Conservation (phyloP, 805 yeast species). For the Candida sithepensis region DNA sequence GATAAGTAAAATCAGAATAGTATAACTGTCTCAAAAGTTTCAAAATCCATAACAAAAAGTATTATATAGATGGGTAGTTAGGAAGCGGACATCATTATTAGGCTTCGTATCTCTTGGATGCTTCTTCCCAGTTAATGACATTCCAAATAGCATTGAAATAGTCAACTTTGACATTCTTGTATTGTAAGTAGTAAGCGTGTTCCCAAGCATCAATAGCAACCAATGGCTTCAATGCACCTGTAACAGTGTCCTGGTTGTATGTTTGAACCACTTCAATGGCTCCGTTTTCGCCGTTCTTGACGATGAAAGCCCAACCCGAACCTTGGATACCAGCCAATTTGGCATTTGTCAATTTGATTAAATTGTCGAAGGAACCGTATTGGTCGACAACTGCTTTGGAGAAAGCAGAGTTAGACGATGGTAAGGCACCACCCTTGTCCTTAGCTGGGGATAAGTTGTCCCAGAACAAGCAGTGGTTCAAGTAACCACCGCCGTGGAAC, state of each 20-base stretch:
- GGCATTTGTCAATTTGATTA: slow-evolving; percentile 60
- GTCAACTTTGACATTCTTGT: slow-evolving; percentile 86
- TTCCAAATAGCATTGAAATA: slow-evolving; percentile 94
- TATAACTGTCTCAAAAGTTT: too few species aligned
- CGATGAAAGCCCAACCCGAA: slow-evolving; percentile 93
- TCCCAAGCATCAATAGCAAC: slow-evolving; percentile 96
- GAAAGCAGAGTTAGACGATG: slow-evolving; percentile 52
- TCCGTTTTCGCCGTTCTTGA: slow-evolving; percentile 72
- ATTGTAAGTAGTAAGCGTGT: slow-evolving; percentile 92
- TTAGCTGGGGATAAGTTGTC: slow-evolving; percentile 75
- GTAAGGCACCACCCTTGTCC: slow-evolving; percentile 72
- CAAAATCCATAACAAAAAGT: too few species aligned
- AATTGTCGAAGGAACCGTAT: slow-evolving; percentile 70
- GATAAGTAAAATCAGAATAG: too few species aligned
- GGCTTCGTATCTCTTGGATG: slow-evolving; percentile 64
- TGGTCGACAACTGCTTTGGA: slow-evolving; percentile 55
- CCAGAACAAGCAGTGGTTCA: slow-evolving; percentile 87
- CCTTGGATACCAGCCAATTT: slow-evolving; percentile 88
- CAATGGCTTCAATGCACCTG: slow-evolving; percentile 66
- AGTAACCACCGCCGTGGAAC: slow-evolving; percentile 90
- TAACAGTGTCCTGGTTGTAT: slow-evolving; percentile 82
- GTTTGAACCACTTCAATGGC: slow-evolving; percentile 77
- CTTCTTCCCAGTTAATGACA: slow-evolving; percentile 91
- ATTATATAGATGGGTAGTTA: too few species aligned
- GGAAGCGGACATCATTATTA: too few species aligned